Evolutionary conservation across 345 rosid genomes (phyloP), one percentile per base, ranked within the genome.

Genomic region (Arabidopsis thaliana): DNA sequence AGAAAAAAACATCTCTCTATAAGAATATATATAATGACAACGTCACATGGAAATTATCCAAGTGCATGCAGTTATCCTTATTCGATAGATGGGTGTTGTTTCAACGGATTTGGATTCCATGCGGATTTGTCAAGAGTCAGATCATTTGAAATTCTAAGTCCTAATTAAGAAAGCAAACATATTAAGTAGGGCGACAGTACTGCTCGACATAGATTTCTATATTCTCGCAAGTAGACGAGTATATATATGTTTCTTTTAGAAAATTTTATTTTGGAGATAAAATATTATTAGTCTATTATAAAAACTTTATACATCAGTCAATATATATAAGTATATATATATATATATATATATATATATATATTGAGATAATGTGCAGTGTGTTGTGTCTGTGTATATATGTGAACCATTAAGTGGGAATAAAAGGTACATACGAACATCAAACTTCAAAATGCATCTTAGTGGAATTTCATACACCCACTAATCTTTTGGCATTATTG

Each of bases 401-500:
- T 70, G 76, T 77, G 72, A 56, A 70, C 51, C 79, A 64, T 66
- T 70, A 56, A 77, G 72, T 70, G 66, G 44, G 76, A 70, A 63
- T 63, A 56, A 70, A 77, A 77, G 80, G 45, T 70, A 70, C 75
- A 63, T 56, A 76, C 69, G 74, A 69, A 69, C 70, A 76, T 69
- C 75, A 77, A 71, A 71, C 66, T 63, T 64, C 76, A 77, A 64
- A 76, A 63, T 70, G 67, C 65, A 71, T 48, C 52, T 63, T 57
- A 77, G 80, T 77, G 80, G 80, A 70, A 71, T 70, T 56, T 57
- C 76, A 70, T 70, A 70, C 65, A 71, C 55, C 80, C 80, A 77
- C 80, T 77, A 77, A 77, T 70, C 25, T 28, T 64, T 77, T 77
- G 80, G 76, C 76, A 77, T 77, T 70, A 77, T 71, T 70, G 60